Conservation (phyloP, 805 yeast species). For the Barnettozyma sp. region DNA sequence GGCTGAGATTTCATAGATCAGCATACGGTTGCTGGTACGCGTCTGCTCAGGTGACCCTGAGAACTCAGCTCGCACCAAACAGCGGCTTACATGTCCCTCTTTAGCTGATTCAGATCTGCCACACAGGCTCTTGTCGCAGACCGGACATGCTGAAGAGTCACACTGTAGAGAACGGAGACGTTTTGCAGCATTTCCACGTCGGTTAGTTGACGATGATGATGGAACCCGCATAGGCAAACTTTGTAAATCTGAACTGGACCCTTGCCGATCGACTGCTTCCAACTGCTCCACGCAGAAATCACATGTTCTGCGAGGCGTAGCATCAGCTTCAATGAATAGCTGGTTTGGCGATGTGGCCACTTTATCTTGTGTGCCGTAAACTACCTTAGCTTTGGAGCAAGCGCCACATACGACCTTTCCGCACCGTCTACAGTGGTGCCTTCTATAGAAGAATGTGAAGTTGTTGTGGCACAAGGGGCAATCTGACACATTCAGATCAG, state of each 20-base stretch:
- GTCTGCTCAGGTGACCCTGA: constrained; percentile 54
- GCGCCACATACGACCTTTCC: constrained; percentile 71
- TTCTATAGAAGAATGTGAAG: constrained; percentile 58
- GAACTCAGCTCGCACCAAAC: constrained; percentile 55
- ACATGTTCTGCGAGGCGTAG: constrained; percentile 65
- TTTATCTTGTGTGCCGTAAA: constrained; percentile 52
- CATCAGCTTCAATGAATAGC: constrained; percentile 39
- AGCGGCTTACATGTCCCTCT: constrained; percentile 64
- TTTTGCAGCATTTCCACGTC: no score
- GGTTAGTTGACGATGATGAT: not conserved
- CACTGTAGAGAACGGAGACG: no score
- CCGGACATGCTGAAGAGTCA: constrained; percentile 35
- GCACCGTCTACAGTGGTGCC: constrained; percentile 81
- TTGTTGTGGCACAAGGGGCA: constrained; percentile 50
- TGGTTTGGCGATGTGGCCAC: constrained; percentile 50
- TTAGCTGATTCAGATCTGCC: constrained; percentile 26
- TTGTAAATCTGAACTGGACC: constrained; percentile 13
- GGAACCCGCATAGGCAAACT: constrained; percentile 12
- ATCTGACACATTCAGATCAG: constrained; percentile 43
- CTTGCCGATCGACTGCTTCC: constrained; percentile 4
- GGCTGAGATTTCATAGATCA: constrained; percentile 50
- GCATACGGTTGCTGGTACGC: constrained; percentile 69
- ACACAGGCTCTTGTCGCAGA: constrained; percentile 26
- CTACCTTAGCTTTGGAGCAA: constrained; percentile 50
- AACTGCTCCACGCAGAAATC: constrained; percentile 64